Percentiles rank a stretch among this genome's conserved stretches.
Evolutionary conservation across 139 green algal species (phyloP).

Genomic region (Closterium sp.): DNA sequence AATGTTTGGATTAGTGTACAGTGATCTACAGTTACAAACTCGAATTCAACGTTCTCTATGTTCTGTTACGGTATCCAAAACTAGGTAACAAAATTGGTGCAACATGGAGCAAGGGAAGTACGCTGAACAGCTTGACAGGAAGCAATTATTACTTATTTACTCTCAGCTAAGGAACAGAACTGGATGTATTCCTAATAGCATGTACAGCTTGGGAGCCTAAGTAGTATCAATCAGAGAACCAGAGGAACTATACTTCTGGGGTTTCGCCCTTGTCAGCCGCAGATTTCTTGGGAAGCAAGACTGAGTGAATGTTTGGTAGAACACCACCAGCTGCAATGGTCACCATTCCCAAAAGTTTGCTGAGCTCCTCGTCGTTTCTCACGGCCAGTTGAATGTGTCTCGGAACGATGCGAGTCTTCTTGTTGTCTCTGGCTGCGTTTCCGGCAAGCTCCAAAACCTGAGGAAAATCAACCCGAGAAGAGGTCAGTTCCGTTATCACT

Average conservation of each 20-base stretch:
- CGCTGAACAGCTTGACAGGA: neutral
- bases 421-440: conserved; percentile 78
- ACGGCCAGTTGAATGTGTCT: conserved; percentile 65
- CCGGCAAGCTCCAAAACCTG: conserved; percentile 68
- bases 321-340: conserved; percentile 81
- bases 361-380: conserved; percentile 65
- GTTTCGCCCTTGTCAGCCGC: conserved; percentile 44
- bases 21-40: too few relatives aligned
- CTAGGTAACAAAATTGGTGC: too few relatives aligned
- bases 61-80: too few relatives aligned
- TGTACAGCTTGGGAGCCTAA: neutral
- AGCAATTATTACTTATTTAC: neutral
- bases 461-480: neutral
- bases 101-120: too few relatives aligned
- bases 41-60: too few relatives aligned
- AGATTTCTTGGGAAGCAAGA: conserved; percentile 82
- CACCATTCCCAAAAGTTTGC: conserved; percentile 67
- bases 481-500: neutral
- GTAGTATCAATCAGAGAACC: neutral
- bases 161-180: neutral
- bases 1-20: too few relatives aligned
- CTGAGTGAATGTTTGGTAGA: conserved; percentile 84
- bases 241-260: neutral
- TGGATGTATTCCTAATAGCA: neutral
- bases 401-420: conserved; percentile 76